A percentile compares a stretch with the other conserved stretches of the same genome.
Conservation (phyloP, 148 eudicot genomes). For the Nepenthes gracilis region DNA sequence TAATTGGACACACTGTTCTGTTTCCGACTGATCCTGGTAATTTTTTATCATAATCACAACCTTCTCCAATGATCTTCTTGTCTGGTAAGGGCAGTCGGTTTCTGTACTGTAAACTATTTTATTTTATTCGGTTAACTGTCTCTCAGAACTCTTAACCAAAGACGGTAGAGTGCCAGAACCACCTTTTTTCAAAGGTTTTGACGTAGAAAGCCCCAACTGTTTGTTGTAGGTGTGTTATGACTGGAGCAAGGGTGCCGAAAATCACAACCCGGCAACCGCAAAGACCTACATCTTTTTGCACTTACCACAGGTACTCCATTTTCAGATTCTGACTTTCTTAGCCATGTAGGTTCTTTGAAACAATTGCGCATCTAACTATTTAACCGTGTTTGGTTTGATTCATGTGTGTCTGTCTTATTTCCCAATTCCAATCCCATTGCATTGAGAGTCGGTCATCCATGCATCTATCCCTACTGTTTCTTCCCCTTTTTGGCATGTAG, state of each 20-base stretch:
- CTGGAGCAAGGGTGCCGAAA: constrained; percentile 99
- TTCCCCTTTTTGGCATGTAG: constrained; percentile 21
- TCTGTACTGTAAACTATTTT: too few species aligned
- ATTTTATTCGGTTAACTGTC: too few species aligned
- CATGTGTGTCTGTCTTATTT: background rate
- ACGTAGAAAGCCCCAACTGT: too few species aligned
- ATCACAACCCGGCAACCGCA: constrained; percentile 85
- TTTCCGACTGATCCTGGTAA: too few species aligned
- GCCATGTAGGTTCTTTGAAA: background rate
- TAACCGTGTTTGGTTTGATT: background rate
- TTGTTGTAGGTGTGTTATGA: constrained; percentile 72
- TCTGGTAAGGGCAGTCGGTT: too few species aligned
- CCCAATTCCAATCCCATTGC: background rate
- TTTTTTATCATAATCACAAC: too few species aligned
- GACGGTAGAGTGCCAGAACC: too few species aligned
- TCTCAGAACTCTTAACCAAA: too few species aligned
- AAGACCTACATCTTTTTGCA: constrained; percentile 64
- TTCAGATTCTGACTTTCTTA: background rate
- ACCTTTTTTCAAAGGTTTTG: too few species aligned
- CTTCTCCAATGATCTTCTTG: too few species aligned
- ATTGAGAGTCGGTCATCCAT: background rate
- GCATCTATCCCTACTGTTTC: background rate
- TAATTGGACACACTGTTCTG: too few species aligned
- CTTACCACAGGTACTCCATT: constrained; percentile 52
- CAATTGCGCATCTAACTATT: too few species aligned